Percentiles rank a stretch among this genome's conserved stretches.
Evolutionary conservation across 257 asterid species (phyloP).

Genomic region (Solanum tarapatanum): DNA sequence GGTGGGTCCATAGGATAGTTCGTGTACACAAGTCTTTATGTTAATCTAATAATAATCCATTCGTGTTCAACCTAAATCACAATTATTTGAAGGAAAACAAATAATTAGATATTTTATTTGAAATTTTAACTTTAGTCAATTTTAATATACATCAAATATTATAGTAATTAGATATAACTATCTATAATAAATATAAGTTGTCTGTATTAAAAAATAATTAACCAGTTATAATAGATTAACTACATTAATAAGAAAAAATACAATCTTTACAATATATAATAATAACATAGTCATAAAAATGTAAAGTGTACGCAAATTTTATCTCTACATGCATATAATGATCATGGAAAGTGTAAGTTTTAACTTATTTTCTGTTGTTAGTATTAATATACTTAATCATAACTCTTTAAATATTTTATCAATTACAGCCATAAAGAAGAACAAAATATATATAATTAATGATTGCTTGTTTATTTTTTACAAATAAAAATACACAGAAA

Average conservation of each 20-base stretch:
- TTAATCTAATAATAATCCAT: not conserved
- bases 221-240: not conserved
- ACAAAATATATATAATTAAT: not conserved
- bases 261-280: not conserved
- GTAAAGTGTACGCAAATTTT: not conserved
- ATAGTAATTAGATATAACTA: not conserved
- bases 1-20: not conserved
- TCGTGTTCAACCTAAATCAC: not conserved
- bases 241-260: not conserved
- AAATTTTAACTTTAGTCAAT: not conserved
- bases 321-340: not conserved
- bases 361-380: not conserved
- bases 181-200: not conserved
- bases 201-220: not conserved
- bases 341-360: not conserved
- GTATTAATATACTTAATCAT: not conserved
- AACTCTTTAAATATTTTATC: not conserved
- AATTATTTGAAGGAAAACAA: not conserved
- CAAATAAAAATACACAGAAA: not conserved
- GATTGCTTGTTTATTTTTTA: not conserved
- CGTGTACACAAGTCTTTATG: not conserved
- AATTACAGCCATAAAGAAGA: not conserved
- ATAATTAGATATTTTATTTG: not conserved
- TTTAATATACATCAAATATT: not conserved
- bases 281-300: rapidly evolving